phyloP scores from a whole-genome alignment of 2,329 filamentous ascomycete genomes.

The Aaosphaeria arxii region DNA sequence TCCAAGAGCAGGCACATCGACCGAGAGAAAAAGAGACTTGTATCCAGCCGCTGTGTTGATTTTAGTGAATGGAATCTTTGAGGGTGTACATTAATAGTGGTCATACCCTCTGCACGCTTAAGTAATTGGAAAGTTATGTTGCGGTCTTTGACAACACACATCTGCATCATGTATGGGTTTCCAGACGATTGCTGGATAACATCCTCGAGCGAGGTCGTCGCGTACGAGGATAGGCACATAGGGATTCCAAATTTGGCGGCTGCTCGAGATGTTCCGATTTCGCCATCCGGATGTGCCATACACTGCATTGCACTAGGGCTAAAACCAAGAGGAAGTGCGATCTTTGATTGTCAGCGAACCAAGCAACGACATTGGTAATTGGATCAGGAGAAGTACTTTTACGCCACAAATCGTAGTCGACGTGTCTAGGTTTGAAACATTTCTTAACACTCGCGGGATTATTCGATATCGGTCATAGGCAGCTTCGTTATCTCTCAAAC shows the following conservation, averaged over 20 bases:
- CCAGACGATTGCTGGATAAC: conserved; percentile 48
- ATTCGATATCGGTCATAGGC: conserved; percentile 33
- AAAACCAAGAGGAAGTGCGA: conserved; percentile 36
- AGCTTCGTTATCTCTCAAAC: conserved; percentile 20
- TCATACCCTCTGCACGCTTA: not conserved
- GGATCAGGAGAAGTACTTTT: too few relatives aligned
- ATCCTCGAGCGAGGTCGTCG: conserved; percentile 60
- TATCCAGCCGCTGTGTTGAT: not conserved
- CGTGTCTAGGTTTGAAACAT: conserved; percentile 25
- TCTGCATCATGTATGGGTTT: not conserved
- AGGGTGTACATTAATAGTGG: too few relatives aligned
- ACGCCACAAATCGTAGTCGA: conserved; percentile 26
- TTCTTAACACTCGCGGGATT: conserved; percentile 29
- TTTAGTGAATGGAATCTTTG: too few relatives aligned
- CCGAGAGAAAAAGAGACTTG: not conserved
- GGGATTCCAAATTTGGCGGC: conserved; percentile 59
- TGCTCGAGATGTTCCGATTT: conserved; percentile 58
- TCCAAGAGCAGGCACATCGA: not conserved
- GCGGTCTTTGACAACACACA: not conserved
- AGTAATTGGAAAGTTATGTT: not conserved
- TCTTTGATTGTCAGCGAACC: conserved; percentile 8
- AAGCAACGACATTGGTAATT: too few relatives aligned
- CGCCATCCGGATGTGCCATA: conserved; percentile 63
- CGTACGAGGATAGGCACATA: conserved; percentile 63
- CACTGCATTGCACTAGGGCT: conserved; percentile 62